Conservation (phyloP, 345 rosid genomes). For the Rhodamnia rubescens region DNA sequence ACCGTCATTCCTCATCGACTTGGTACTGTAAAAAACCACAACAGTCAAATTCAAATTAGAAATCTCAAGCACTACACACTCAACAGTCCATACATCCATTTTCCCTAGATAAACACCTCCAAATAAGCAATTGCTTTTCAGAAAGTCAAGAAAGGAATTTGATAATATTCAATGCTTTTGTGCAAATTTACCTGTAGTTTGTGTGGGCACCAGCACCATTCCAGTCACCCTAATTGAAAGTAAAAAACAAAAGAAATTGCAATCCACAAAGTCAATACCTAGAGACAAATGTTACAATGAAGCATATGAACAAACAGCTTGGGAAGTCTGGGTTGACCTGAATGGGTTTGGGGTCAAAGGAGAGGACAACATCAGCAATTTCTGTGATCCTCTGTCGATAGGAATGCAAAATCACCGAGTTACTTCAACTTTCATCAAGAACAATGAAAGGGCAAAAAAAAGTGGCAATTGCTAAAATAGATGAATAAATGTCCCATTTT, state of each 20-base stretch:
- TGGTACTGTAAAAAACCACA: slow-evolving; percentile 10
- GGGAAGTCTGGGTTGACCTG: slow-evolving; percentile 3
- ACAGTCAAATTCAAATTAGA: background rate
- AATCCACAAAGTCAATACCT: background rate
- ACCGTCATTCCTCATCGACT: slow-evolving; percentile 29
- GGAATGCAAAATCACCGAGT: background rate
- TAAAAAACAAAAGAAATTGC: background rate
- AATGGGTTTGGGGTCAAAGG: slow-evolving; percentile 31
- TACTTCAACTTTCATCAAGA: background rate
- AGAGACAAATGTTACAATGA: background rate
- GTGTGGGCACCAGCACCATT: slow-evolving; percentile 36
- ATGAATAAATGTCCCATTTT: background rate
- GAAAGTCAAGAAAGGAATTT: background rate
- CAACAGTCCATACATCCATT: background rate
- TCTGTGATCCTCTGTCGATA: slow-evolving; percentile 23
- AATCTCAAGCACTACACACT: background rate
- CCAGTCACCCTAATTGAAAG: slow-evolving; percentile 21
- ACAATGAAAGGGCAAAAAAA: background rate
- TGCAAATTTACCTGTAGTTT: slow-evolving; percentile 14
- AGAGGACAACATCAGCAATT: slow-evolving; percentile 24
- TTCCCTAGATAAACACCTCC: background rate
- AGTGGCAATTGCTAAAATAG: background rate
- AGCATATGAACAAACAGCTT: background rate
- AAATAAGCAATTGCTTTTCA: background rate
- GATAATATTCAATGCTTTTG: background rate